These are phyloP conservation scores for Oryza australiensis DNA, from an alignment of 176 grass and related monocot genomes.

Conservation along the genomic window DNA sequence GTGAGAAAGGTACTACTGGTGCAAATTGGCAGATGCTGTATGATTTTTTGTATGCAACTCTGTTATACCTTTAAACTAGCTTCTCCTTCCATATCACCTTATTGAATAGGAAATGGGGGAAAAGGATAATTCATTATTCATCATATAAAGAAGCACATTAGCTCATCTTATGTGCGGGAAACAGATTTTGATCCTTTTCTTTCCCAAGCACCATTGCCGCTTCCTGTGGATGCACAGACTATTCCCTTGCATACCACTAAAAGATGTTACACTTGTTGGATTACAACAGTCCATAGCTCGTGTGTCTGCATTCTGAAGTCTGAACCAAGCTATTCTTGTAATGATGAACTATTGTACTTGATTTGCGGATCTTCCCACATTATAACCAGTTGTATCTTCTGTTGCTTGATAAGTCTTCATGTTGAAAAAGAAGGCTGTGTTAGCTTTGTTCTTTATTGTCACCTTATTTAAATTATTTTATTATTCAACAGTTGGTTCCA, in stretches of 20 bases:
- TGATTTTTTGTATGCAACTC: slow-evolving; percentile 32
- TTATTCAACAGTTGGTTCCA: slow-evolving; percentile 42
- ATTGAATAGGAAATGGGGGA: slow-evolving; percentile 7
- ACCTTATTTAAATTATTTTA: slow-evolving; percentile 32
- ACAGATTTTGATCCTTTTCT: background rate
- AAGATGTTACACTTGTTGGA: slow-evolving; percentile 10
- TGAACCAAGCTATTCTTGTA: slow-evolving; percentile 30
- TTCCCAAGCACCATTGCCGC: background rate
- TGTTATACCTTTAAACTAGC: slow-evolving; percentile 13
- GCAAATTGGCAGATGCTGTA: slow-evolving; percentile 18
- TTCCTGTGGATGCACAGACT: background rate
- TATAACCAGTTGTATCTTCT: background rate
- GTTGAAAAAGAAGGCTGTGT: slow-evolving; percentile 23
- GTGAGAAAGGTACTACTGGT: slow-evolving; percentile 60
- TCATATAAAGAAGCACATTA: no score
- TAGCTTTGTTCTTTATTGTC: background rate
- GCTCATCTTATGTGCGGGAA: no score
- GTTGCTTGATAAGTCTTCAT: slow-evolving; percentile 6
- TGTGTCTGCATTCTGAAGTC: slow-evolving; percentile 14
- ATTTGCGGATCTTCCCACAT: slow-evolving; percentile 5
- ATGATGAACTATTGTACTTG: slow-evolving; percentile 3
- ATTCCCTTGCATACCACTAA: background rate
- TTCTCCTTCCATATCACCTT: slow-evolving; percentile 8
- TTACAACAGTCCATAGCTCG: background rate
- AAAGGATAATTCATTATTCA: no score